A percentile compares a stretch with the other conserved stretches of the same genome.
Conservation (phyloP, 176 grass and related monocot species). For the Oryza australiensis region DNA sequence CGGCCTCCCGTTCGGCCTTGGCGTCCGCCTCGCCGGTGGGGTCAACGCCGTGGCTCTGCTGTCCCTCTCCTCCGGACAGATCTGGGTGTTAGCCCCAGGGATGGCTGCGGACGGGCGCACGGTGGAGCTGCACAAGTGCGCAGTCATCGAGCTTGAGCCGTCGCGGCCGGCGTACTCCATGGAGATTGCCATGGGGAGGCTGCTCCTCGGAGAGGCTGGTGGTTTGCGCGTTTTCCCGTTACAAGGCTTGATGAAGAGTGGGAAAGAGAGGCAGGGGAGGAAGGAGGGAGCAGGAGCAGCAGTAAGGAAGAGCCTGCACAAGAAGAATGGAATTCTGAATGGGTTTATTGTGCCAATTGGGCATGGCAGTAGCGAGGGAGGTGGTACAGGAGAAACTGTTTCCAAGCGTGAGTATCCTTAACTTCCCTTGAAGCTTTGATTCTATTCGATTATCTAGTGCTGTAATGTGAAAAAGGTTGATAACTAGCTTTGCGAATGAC, state of each 20-base stretch:
- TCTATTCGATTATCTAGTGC: constrained; percentile 10
- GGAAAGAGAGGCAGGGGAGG: constrained; percentile 26
- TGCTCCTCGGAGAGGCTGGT: constrained; percentile 78
- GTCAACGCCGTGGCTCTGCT: constrained; percentile 72
- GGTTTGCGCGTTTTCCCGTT: constrained; percentile 76
- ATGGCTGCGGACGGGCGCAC: constrained; percentile 39
- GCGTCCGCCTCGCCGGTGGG: constrained; percentile 53
- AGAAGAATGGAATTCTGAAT: constrained; percentile 65
- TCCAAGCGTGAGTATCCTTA: constrained; percentile 40
- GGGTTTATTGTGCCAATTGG: constrained; percentile 40
- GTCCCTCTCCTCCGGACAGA: constrained; percentile 66
- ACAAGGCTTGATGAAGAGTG: constrained; percentile 64
- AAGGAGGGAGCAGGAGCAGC: constrained; percentile 21
- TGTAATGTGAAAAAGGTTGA: neutral
- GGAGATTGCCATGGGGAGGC: constrained; percentile 61
- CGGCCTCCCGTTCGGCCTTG: constrained; percentile 61
- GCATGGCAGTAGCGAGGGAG: constrained; percentile 24
- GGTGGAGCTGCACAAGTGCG: constrained; percentile 81
- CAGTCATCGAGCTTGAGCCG: constrained; percentile 66
- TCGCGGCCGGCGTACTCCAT: constrained; percentile 65
- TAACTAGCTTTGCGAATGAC: neutral
- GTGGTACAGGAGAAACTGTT: constrained; percentile 32
- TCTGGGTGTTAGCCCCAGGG: constrained; percentile 73
- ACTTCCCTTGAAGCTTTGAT: neutral
- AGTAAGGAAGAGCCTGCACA: constrained; percentile 35